Percentiles rank a stretch among this genome's conserved stretches.
Evolutionary conservation across 371 early-diverging fungal species (phyloP).

Genomic region (Nematocida ironsii): DNA sequence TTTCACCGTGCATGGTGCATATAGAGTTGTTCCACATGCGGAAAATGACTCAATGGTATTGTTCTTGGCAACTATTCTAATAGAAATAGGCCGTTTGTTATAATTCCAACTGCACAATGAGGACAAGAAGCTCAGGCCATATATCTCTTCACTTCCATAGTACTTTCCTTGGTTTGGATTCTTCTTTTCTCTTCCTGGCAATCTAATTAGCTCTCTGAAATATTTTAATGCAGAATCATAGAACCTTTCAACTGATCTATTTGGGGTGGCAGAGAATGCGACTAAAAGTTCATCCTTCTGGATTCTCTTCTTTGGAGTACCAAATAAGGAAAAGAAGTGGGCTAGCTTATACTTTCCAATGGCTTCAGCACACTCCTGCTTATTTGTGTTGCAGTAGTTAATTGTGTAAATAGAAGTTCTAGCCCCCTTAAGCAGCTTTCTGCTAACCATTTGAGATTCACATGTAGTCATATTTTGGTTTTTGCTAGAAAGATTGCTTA

Average conservation of each 20-base stretch:
- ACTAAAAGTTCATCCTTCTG: neutral
- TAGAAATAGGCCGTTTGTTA: neutral
- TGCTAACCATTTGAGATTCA: neutral
- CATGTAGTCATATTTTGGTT: neutral
- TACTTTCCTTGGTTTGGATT: neutral
- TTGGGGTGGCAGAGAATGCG: neutral
- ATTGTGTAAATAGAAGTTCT: neutral
- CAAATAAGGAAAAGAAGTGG: constrained; percentile 29
- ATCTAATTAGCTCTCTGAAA: neutral
- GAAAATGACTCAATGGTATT: neutral
- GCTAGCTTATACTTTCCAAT: constrained; percentile 24
- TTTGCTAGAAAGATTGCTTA: neutral
- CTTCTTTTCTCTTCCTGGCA: constrained; percentile 6
- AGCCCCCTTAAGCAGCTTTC: neutral
- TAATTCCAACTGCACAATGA: constrained; percentile 1
- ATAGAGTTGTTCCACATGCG: neutral
- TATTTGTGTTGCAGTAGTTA: neutral
- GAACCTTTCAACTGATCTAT: constrained; percentile 1
- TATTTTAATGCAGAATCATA: neutral
- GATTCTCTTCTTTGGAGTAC: neutral
- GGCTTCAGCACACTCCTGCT: neutral
- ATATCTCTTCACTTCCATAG: constrained; percentile 14
- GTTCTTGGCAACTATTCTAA: neutral
- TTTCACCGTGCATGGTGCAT: neutral
- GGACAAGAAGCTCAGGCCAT: constrained; percentile 3